Percentiles rank a stretch among this genome's conserved stretches.
Evolutionary conservation across 1,139 yeast genomes (phyloP).

Genomic region (Hyphopichia burtonii): DNA sequence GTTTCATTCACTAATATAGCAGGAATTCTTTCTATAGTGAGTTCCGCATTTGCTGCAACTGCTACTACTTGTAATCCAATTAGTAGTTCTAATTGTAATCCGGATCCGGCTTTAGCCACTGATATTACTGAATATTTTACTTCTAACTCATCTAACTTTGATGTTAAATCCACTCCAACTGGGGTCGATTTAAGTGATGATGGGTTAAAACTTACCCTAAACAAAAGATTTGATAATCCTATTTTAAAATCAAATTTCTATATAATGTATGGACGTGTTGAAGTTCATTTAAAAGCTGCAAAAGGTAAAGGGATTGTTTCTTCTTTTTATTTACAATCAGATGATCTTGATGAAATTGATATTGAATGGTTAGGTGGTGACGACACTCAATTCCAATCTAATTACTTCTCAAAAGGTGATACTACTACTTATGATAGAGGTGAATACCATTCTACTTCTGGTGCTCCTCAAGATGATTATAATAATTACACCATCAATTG

Average conservation of each 20-base stretch:
- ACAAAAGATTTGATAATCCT: conserved; percentile 65
- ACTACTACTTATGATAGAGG: conserved; percentile 73
- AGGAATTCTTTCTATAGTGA: not conserved
- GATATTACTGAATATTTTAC: conserved; percentile 48
- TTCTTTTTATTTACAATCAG: conserved; percentile 73
- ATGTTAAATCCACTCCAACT: conserved; percentile 12
- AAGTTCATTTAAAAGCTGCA: conserved; percentile 65
- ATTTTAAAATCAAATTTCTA: conserved; percentile 67
- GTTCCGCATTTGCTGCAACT: conserved; percentile 5
- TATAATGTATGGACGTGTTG: conserved; percentile 79
- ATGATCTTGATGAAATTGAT: conserved; percentile 80
- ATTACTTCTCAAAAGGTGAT: conserved; percentile 76
- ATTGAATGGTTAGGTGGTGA: conserved; percentile 79
- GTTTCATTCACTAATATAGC: not conserved
- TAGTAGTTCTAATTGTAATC: conserved; percentile 20
- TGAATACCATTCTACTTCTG: conserved; percentile 48
- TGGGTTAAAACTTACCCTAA: conserved; percentile 60
- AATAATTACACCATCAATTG: conserved; percentile 36
- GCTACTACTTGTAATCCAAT: conserved; percentile 29
- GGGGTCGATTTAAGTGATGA: conserved; percentile 24
- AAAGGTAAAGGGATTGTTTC: conserved; percentile 73
- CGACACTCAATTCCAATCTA: conserved; percentile 66
- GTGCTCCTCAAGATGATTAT: conserved; percentile 42
- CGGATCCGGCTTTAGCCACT: conserved; percentile 55
- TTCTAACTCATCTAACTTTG: conserved; percentile 37